Conservation (phyloP, 805 yeast species). For the Candida sonorensis region DNA sequence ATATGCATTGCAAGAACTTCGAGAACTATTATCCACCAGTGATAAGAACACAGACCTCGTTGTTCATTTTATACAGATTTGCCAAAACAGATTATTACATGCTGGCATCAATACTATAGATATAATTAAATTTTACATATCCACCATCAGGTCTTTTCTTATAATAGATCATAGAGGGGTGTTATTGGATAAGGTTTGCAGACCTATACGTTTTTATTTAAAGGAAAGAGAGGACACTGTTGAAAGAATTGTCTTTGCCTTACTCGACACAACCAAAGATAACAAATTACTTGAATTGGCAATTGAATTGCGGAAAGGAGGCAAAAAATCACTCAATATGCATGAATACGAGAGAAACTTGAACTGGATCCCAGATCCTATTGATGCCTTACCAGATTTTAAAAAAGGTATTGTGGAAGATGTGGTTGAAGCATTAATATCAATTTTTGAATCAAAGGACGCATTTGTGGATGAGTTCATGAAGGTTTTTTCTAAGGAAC, state of each 20-base stretch:
- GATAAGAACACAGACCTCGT: conserved; percentile 49
- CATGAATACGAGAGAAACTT: conserved; percentile 40
- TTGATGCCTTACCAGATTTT: conserved; percentile 86
- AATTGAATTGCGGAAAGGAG: conserved; percentile 37
- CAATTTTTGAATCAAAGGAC: conserved; percentile 66
- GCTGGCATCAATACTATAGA: conserved; percentile 78
- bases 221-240: conserved; percentile 71
- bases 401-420: conserved; percentile 55
- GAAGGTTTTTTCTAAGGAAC: conserved; percentile 47
- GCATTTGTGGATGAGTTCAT: conserved; percentile 61
- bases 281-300: conserved; percentile 48
- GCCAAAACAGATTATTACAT: conserved; percentile 50
- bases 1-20: conserved; percentile 52
- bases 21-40: conserved; percentile 39
- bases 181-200: conserved; percentile 64
- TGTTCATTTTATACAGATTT: conserved; percentile 37
- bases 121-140: conserved; percentile 61
- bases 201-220: conserved; percentile 69
- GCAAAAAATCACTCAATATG: conserved; percentile 18
- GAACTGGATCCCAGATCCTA: conserved; percentile 79
- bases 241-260: conserved; percentile 60
- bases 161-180: conserved; percentile 86
- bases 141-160: conserved; percentile 63
- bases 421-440: conserved; percentile 61
- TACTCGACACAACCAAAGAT: conserved; percentile 41